phyloP scores from a whole-genome alignment of 305 asterid genomes.

The Petunia hybrid region DNA sequence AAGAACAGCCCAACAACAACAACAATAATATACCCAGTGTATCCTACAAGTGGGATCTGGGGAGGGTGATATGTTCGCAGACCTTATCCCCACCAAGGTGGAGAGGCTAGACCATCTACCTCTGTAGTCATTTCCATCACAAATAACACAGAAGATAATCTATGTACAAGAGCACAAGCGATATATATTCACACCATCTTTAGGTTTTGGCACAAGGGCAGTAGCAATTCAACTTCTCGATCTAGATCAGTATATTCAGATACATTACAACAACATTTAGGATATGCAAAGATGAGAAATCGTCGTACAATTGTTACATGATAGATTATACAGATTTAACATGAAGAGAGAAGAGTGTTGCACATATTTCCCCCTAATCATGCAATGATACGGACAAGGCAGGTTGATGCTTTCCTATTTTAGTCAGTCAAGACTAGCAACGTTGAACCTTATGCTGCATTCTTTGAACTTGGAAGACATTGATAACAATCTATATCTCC shows the following conservation, averaged over 20 bases:
- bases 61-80: too few relatives aligned
- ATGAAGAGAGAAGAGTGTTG: conserved; percentile 22
- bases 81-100: too few relatives aligned
- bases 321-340: conserved; percentile 32
- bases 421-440: conserved; percentile 44
- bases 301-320: neutral
- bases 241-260: neutral
- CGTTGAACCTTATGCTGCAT: conserved; percentile 34
- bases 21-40: too few relatives aligned
- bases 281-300: neutral
- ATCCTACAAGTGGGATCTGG: too few relatives aligned
- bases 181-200: neutral
- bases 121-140: too few relatives aligned
- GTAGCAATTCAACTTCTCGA: conserved; percentile 11
- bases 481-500: conserved; percentile 21
- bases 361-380: conserved; percentile 28
- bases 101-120: too few relatives aligned
- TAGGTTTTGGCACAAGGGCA: neutral
- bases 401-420: conserved; percentile 39
- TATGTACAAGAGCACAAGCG: neutral
- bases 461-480: conserved; percentile 31
- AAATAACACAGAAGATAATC: neutral
- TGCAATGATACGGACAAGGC: conserved; percentile 34
- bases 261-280: neutral
- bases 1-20: too few relatives aligned